Evolutionary conservation across 2,329 filamentous ascomycete genomes (phyloP).

Genomic region (Sordariomycetes sp.): DNA sequence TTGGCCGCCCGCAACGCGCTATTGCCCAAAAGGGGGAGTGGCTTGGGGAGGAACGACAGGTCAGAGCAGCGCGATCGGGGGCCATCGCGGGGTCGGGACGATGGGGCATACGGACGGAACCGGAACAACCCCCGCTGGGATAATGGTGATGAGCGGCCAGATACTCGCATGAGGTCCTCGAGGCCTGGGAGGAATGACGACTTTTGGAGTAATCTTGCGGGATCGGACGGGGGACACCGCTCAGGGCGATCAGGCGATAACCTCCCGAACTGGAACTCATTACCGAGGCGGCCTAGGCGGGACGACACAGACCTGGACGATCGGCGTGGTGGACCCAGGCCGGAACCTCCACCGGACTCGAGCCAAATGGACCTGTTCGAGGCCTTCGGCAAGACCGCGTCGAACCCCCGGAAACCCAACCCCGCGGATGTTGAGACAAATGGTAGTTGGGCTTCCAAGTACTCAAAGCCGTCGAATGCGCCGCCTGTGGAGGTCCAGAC

Average conservation of each 20-base stretch:
- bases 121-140: background rate
- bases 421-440: background rate
- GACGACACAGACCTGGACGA: background rate
- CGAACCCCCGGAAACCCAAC: background rate
- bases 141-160: background rate
- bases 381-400: background rate
- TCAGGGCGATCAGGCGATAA: background rate
- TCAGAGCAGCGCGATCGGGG: background rate
- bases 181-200: background rate
- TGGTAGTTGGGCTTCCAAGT: background rate
- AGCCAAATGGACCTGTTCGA: background rate
- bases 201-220: background rate
- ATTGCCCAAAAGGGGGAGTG: background rate
- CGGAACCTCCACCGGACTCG: background rate
- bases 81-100: background rate
- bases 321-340: background rate
- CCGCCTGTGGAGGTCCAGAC: background rate
- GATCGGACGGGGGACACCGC: background rate
- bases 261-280: background rate
- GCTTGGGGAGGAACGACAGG: background rate
- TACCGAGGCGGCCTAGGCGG: background rate
- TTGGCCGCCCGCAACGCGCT: background rate
- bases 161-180: background rate
- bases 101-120: background rate
- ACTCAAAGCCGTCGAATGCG: background rate